Base-by-base conservation (phyloP, 2,329 filamentous ascomycete genomes). In the Aspergillus novoparasiticus region DNA sequence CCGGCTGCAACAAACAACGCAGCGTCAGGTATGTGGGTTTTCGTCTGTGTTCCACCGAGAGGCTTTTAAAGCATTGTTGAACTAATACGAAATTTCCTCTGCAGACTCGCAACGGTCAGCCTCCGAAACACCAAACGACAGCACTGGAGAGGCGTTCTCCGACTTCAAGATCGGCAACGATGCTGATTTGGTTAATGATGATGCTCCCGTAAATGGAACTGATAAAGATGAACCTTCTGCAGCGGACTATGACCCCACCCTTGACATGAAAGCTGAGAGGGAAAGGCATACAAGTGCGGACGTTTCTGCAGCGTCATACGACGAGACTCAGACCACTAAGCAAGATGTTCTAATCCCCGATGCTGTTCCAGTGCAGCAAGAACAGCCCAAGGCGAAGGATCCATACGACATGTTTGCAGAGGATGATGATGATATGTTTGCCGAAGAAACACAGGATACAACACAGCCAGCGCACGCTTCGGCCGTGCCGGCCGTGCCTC, bases 201-300 rank as follows among this genome's bases (percentile, higher is more conserved):
- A 73, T 70, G 66, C 74, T 61, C 68, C 77, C 67, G 69, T 79
- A 66, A 69, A 75, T 48, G 75, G 75, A 68, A 77, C 78, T 66
- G 86, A 87, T 53, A 85, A 86, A 59, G 90, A 95, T 71, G 92
- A 90, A 8, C 91, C 92, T 6, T 97, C 93, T n/a, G 94, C 94
- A 53, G 93, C 93, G 63, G 92, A 97, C 76, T 97, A 97, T 75
- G 92, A 97, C 73, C 94, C 94, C 1, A 95, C 89, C 1, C 84
- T 89, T 69, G 94, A 97, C 74, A 95, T 94, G 91, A 85, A 90
- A 75, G 92, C 96, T 76, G 93, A 97, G 69, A 87, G 88, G 71
- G 84, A 87, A 63, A 87, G 90, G 61, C 88, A 91, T 64, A 84
- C 84, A 58, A 85, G 86, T 61, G 83, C 84, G 43, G 84, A 86